Base-by-base conservation (phyloP, 225 moss, liverwort and hornwort genomes). In the Neckera pumila region DNA sequence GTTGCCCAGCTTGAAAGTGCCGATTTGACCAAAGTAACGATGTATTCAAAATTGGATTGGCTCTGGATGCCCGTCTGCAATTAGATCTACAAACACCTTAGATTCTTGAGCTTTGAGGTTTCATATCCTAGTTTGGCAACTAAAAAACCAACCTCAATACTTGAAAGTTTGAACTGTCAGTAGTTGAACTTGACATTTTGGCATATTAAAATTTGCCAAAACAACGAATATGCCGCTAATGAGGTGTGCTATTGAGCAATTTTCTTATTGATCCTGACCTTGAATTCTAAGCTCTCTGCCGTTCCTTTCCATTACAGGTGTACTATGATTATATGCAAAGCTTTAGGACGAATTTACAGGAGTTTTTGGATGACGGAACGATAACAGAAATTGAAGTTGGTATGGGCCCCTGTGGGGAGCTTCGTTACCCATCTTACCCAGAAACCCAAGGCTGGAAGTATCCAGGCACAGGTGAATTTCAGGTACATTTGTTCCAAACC, bases 401-500 rank as follows among this genome's bases (percentile, higher is more conserved):
- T 4, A 85, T 93, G 89, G 92, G 93, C 2, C 95, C 96, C 6
- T 93, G 93, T 43, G 96, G 96, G 23, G 96, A 97, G 92, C 96
- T 97, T 69, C 92, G 96, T 7, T 97, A 97, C 85, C 96, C 96
- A 3, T 92, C 96, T 16, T 97, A 97, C 87, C 95, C 96, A 34
- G 92, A 93, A 84, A 87, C 91, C 15, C 95, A 95, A 87, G 97
- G 97, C 60, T 96, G 96, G 96, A 90, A 21, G 36, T 96, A 92
- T 90, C 96, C 96, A 36, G 96, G 96, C 84, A 94, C 93, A 16
- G 96, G 96, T 8, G 95, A 95, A 89, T 95, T 96, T 57, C 96
- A 96, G 94, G 97, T 96, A 82, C 62, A 28, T 12, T 59, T 79
- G 26, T 17, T n/a, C n/a, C 57, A 17, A 88, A 28, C 53, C 53